These are phyloP conservation scores for Aureobasidium vineae DNA, from an alignment of 2,329 filamentous ascomycete species.

Conservation along the genomic window DNA sequence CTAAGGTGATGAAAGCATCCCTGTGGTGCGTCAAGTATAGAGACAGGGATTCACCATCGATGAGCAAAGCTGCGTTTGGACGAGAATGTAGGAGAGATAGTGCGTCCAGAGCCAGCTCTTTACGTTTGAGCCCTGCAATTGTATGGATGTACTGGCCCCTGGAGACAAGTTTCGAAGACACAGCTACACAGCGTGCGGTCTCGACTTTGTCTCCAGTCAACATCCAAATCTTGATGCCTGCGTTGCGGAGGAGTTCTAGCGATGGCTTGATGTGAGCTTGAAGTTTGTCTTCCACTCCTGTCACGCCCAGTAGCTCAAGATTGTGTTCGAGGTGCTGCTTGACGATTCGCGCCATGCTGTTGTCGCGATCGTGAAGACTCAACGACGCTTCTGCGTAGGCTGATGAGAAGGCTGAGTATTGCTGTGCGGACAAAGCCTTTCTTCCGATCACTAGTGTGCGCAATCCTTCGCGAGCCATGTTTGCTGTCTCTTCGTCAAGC, in stretches of 20 bases:
- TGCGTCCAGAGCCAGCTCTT: conserved; percentile 81
- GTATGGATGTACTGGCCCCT: conserved; percentile 96
- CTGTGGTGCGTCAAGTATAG: conserved; percentile 81
- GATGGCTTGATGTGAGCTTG: conserved; percentile 95
- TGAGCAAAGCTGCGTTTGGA: conserved; percentile 80
- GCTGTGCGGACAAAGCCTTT: conserved; percentile 72
- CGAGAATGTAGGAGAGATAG: conserved; percentile 87
- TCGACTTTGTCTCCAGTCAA: conserved; percentile 98
- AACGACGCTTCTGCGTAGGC: conserved; percentile 78
- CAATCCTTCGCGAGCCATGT: conserved; percentile 96
- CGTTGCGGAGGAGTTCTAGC: conserved; percentile 89
- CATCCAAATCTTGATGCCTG: conserved; percentile 99
- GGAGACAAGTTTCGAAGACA: conserved; percentile 90
- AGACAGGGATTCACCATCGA: conserved; percentile 87
- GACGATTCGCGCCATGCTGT: conserved; percentile 75
- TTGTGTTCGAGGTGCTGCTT: conserved; percentile 80
- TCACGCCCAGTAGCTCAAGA: conserved; percentile 92
- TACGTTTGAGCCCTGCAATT: conserved; percentile 70
- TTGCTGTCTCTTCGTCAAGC: conserved; percentile 98
- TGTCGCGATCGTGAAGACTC: conserved; percentile 74
- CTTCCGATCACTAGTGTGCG: conserved; percentile 94
- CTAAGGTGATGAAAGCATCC: conserved; percentile 80
- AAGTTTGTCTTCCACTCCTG: conserved; percentile 94
- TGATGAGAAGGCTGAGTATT: conserved; percentile 76
- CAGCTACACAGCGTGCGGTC: conserved; percentile 92